Conservation (phyloP, 805 yeast genomes). For the Sugiyamaella mastotermitis region DNA sequence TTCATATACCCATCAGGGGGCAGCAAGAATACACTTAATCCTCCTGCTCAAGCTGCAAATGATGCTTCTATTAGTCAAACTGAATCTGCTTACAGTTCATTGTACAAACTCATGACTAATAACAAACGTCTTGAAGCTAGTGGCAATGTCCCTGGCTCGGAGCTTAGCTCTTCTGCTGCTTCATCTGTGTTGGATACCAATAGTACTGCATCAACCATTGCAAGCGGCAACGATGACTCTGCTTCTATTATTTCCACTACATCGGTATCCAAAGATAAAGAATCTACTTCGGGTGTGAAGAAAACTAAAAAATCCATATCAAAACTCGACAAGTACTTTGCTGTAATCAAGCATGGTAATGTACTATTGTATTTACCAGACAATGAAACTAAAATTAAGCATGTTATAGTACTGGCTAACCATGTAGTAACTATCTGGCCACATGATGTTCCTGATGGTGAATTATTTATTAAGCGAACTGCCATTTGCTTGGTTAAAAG, state of each 20-base stretch:
- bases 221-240: not conserved
- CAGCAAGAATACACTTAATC: conserved; percentile 29
- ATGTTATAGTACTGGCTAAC: conserved; percentile 70
- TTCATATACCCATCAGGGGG: conserved; percentile 41
- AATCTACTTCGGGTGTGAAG: not conserved
- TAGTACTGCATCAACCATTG: not conserved
- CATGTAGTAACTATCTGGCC: conserved; percentile 84
- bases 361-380: conserved; percentile 77
- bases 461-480: conserved; percentile 70
- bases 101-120: conserved; percentile 51
- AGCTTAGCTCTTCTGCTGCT: not conserved
- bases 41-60: conserved; percentile 26
- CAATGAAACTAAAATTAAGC: conserved; percentile 56
- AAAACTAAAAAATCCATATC: conserved; percentile 37
- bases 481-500: conserved; percentile 67
- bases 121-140: conserved; percentile 10
- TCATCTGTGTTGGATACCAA: too few species aligned
- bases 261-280: not conserved
- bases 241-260: not conserved
- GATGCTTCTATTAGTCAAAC: conserved; percentile 30
- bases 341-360: conserved; percentile 65
- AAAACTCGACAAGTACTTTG: conserved; percentile 33
- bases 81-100: conserved; percentile 54
- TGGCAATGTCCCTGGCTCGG: not conserved
- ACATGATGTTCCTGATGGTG: conserved; percentile 61